Percentiles rank a stretch among this genome's conserved stretches.
Evolutionary conservation across 2,329 filamentous ascomycete species (phyloP).

Genomic region (Cercospora sesami): DNA sequence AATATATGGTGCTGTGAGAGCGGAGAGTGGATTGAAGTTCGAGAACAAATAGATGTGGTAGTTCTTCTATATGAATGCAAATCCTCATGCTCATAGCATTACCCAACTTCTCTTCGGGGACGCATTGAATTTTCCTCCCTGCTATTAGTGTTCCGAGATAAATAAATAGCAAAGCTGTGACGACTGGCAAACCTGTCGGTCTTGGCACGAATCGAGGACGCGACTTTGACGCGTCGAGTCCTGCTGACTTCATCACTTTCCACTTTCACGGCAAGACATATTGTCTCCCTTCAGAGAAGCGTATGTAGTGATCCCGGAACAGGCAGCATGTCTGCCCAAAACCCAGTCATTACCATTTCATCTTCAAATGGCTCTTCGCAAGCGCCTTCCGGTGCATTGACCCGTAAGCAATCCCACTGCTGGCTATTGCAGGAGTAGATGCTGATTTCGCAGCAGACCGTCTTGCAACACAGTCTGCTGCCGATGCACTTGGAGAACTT

Average conservation of each 20-base stretch:
- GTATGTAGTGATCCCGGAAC: not conserved
- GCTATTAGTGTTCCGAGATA: not conserved
- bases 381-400: not conserved
- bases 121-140: not conserved
- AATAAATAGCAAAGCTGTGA: not conserved
- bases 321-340: constrained; percentile 16
- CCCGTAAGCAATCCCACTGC: constrained; percentile 6
- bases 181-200: not conserved
- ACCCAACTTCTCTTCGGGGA: not conserved
- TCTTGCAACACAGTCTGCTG: constrained; percentile 23
- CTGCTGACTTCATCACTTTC: not conserved
- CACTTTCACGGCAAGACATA: not conserved
- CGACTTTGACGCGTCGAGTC: not conserved
- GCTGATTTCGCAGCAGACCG: constrained; percentile 15
- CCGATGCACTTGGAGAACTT: constrained; percentile 16
- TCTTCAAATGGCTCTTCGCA: constrained; percentile 11
- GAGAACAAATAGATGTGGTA: constrained; percentile 46
- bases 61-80: not conserved
- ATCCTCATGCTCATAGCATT: not conserved
- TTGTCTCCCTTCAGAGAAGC: not conserved
- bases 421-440: no score
- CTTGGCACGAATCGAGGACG: not conserved
- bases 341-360: constrained; percentile 16
- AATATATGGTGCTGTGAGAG: constrained; percentile 77
- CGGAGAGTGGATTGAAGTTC: constrained; percentile 72